Base-by-base conservation (phyloP, 1,139 yeast species). In the Pneumocystis murina region DNA sequence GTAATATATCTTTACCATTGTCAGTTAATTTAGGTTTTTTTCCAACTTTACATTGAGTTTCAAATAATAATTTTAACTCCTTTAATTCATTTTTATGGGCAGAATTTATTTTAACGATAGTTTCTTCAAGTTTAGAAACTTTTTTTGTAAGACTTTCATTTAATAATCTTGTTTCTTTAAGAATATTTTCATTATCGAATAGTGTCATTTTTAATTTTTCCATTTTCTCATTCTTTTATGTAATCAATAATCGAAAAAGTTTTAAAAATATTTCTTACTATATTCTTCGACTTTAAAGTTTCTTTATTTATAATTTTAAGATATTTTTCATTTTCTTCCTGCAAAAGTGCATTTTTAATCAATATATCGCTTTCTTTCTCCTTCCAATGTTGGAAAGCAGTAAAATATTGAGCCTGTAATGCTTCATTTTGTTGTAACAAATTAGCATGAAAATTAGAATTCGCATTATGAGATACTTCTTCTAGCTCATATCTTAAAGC, bases 311-410 rank as follows among this genome's bases (percentile, higher is more conserved):
- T 70, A 17, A 64, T 66, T 43, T 66, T 62, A 2, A 59, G 54
- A n/a, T 54, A 16, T 24, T 68, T 69, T 33, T 68, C 70, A 17
- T 64, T 64, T 55, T 68, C 69, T 20, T 72, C 67, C 54, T 81
- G 79, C 58, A 85, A 73, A 48, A 74, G 73, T 33, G 80, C 77
- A 8, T 84, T 75, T 65, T 82, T 81, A 17, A 73, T 70, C 61
- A 79, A 75, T 64, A 85, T 73, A 43, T 79, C 78, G 38, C 81
- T 75, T 70, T 86, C 91, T 54, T 84, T 80, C 16, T 79, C 76
- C 62, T 82, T 80, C 89, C 90, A 86, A 70, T 82, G 84, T 64
- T 82, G 84, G 63, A 82, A 82, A 0, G 90, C 86, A 30, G 83
- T 79, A 7, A 84, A 77, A 70, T 84, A 85, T 69, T 85, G 90